phyloP scores from a whole-genome alignment of 768 basidiomycete genomes.

The Lactarius sanguifluus region DNA sequence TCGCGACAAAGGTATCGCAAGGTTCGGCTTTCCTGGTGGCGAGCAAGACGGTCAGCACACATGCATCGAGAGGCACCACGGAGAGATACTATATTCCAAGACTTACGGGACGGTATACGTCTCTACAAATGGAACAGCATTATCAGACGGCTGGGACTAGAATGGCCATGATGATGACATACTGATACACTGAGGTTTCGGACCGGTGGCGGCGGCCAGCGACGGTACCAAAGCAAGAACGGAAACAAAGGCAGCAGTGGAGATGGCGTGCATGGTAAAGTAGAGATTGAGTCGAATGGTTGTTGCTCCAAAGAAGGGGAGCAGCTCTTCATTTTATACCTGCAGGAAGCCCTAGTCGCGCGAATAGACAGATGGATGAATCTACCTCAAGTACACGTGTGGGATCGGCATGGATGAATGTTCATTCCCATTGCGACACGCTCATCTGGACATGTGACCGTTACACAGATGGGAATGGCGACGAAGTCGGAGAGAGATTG shows the following conservation, averaged over 20 bases:
- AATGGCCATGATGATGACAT: neutral
- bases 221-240: conserved; percentile 9
- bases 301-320: neutral
- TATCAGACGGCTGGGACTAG: neutral
- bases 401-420: too few relatives aligned
- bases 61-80: too few relatives aligned
- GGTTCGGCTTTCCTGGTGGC: neutral
- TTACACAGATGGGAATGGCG: too few relatives aligned
- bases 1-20: neutral
- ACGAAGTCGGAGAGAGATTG: too few relatives aligned
- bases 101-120: neutral
- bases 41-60: neutral
- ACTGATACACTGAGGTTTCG: conserved; percentile 3
- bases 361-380: too few relatives aligned
- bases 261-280: conserved; percentile 6
- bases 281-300: neutral
- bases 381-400: too few relatives aligned
- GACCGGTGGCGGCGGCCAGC: neutral
- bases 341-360: neutral
- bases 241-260: conserved; percentile 4
- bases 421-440: too few relatives aligned
- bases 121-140: neutral
- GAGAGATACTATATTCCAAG: too few relatives aligned
- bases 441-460: too few relatives aligned
- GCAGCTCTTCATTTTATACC: neutral